phyloP scores from a whole-genome alignment of 768 basidiomycete genomes.

The Leccinum aurantiacum region DNA sequence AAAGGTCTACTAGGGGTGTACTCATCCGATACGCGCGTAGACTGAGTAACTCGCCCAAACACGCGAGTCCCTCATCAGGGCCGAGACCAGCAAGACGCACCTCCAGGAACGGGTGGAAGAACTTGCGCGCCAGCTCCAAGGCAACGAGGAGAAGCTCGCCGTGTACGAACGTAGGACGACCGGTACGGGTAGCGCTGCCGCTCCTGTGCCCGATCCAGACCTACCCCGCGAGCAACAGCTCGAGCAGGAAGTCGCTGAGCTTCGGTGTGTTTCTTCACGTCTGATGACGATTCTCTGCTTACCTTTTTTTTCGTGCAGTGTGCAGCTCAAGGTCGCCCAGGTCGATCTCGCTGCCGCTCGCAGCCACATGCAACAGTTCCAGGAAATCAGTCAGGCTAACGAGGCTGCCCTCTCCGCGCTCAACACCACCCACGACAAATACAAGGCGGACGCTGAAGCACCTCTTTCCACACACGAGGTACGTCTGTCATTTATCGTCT shows the following conservation, averaged over 20 bases:
- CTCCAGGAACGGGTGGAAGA: conserved; percentile 61
- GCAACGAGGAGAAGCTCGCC: conserved; percentile 79
- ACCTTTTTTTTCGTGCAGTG: conserved; percentile 39
- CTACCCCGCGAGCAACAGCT: conserved; percentile 74
- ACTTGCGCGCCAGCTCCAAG: conserved; percentile 59
- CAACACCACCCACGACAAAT: conserved; percentile 76
- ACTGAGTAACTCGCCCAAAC: conserved; percentile 62
- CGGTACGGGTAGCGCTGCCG: conserved; percentile 29
- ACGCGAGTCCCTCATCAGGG: conserved; percentile 66
- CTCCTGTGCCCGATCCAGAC: conserved; percentile 42
- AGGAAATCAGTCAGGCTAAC: conserved; percentile 80
- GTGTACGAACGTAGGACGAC: conserved; percentile 75
- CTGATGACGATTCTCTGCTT: not conserved
- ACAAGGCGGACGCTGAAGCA: conserved; percentile 69
- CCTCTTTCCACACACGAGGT: conserved; percentile 67
- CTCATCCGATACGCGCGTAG: conserved; percentile 38
- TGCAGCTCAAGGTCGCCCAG: conserved; percentile 73
- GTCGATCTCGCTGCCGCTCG: conserved; percentile 71
- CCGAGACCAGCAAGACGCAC: conserved; percentile 78
- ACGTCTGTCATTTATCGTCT: conserved; percentile 4
- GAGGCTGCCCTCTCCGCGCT: conserved; percentile 73
- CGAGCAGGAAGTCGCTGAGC: conserved; percentile 80
- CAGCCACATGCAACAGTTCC: conserved; percentile 79
- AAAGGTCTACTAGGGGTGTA: not conserved
- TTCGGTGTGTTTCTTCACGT: conserved; percentile 52